Evolutionary conservation across 495 filamentous ascomycete species (phyloP).

Genomic region (Cryomyces antarcticus): DNA sequence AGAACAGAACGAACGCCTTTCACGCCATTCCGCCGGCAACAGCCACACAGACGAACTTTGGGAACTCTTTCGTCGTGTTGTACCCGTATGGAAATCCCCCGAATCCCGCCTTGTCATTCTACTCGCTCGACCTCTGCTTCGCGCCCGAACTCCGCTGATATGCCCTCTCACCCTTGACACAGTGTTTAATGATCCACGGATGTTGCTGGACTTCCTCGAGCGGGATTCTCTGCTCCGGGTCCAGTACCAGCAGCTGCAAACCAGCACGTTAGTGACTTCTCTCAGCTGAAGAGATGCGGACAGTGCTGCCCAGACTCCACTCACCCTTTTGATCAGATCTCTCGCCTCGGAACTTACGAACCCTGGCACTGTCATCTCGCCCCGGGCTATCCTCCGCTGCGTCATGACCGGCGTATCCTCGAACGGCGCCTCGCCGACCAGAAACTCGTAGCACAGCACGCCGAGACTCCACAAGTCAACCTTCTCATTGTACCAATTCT

Average conservation of each 20-base stretch:
- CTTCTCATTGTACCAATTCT: slow-evolving; percentile 83
- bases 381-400: slow-evolving; percentile 67
- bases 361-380: slow-evolving; percentile 79
- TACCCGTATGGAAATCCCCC: no score
- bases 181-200: slow-evolving; percentile 96
- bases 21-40: no score
- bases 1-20: no score
- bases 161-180: slow-evolving; percentile 52
- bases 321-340: slow-evolving; percentile 80
- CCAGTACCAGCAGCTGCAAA: slow-evolving; percentile 65
- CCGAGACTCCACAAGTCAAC: slow-evolving; percentile 93
- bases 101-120: no score
- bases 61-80: no score
- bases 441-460: slow-evolving; percentile 88
- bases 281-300: background rate
- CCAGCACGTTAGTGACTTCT: background rate
- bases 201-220: slow-evolving; percentile 78
- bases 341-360: slow-evolving; percentile 81
- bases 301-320: slow-evolving; percentile 3
- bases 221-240: slow-evolving; percentile 81
- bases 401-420: slow-evolving; percentile 94
- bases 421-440: slow-evolving; percentile 90
- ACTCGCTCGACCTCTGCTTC: no score
- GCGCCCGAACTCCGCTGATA: background rate
- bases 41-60: no score